Evolutionary conservation across 148 eudicot species (phyloP).

Genomic region (Vaccinium darrowii): DNA sequence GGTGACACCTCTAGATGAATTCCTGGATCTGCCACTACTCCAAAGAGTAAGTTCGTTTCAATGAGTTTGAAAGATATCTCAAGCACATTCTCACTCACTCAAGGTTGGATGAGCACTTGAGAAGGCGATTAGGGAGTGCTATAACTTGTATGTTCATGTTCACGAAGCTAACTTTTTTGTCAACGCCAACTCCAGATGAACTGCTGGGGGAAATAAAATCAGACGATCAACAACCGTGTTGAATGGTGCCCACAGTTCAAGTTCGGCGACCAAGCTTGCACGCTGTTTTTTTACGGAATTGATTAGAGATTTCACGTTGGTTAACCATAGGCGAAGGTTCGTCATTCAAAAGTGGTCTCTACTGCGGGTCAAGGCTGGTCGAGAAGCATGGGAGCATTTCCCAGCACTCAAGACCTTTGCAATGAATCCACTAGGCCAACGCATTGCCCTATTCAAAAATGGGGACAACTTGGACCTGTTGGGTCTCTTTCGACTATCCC

Average conservation of each 20-base stretch:
- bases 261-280: background rate
- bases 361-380: background rate
- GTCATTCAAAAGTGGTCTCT: background rate
- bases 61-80: background rate
- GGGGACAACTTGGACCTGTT: background rate
- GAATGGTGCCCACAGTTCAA: background rate
- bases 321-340: background rate
- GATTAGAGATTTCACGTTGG: background rate
- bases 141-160: background rate
- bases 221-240: background rate
- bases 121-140: background rate
- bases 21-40: background rate
- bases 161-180: background rate
- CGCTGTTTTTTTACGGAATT: background rate
- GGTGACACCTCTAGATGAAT: no score
- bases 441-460: background rate
- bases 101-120: background rate
- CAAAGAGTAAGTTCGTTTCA: background rate
- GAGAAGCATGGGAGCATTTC: background rate
- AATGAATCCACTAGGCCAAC: background rate
- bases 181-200: background rate
- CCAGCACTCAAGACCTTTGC: background rate
- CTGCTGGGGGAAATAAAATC: background rate
- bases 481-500: background rate
- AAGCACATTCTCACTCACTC: background rate